These are phyloP conservation scores for Podospora sp. DNA, from an alignment of 495 filamentous ascomycete genomes.

Conservation along the genomic window DNA sequence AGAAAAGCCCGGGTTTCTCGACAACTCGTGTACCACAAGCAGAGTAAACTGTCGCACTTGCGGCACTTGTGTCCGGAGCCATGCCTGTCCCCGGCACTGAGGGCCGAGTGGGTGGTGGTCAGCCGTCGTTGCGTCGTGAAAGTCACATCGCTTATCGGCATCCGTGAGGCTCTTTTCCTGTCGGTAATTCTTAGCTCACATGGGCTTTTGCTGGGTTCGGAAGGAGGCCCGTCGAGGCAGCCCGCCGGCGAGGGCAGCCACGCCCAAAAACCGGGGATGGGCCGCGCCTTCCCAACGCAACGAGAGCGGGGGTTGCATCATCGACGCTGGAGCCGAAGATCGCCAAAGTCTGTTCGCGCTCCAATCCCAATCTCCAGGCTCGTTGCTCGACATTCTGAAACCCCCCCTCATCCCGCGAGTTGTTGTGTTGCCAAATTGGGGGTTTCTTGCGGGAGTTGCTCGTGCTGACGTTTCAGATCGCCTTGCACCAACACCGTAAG, in stretches of 20 bases:
- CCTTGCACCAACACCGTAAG: neutral
- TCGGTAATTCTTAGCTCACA: neutral
- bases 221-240: neutral
- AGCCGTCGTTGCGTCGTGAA: neutral
- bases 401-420: constrained; percentile 14
- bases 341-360: constrained; percentile 10
- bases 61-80: neutral
- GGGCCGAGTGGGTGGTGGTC: neutral
- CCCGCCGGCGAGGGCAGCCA: neutral
- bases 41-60: neutral
- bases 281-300: neutral
- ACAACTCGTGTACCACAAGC: neutral
- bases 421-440: neutral
- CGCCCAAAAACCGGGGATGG: constrained; percentile 10
- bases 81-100: neutral
- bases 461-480: constrained; percentile 11
- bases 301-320: constrained; percentile 22
- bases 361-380: constrained; percentile 9
- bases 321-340: constrained; percentile 33
- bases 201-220: neutral
- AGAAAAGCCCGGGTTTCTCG: neutral
- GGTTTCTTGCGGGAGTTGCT: neutral
- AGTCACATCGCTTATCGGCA: neutral
- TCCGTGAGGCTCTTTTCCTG: constrained; percentile 7
- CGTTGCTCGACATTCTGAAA: constrained; percentile 28